phyloP scores from a whole-genome alignment of 2,329 filamentous ascomycete species.

The Diplodia seriata region DNA sequence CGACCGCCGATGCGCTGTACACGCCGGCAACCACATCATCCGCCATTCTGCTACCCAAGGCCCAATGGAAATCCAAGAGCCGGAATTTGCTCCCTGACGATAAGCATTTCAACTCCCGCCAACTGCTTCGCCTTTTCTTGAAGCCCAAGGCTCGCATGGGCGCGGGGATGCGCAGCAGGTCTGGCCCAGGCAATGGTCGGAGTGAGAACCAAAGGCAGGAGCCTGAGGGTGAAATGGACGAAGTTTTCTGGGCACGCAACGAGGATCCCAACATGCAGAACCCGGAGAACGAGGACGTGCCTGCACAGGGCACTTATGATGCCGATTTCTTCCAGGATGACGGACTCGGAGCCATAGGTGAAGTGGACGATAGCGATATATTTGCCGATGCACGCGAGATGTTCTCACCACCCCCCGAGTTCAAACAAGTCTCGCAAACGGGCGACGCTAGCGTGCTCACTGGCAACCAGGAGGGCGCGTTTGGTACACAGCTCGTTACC shows the following conservation, averaged over 20 bases:
- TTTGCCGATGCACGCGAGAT: conserved; percentile 84
- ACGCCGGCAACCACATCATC: conserved; percentile 81
- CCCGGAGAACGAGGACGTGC: conserved; percentile 55
- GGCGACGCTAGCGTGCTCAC: conserved; percentile 31
- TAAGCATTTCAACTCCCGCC: conserved; percentile 96
- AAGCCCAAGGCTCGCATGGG: conserved; percentile 91
- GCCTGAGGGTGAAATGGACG: conserved; percentile 82
- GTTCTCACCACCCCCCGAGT: conserved; percentile 53
- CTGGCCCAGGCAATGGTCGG: conserved; percentile 36
- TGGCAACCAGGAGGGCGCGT: conserved; percentile 60
- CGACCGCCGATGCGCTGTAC: conserved; percentile 77
- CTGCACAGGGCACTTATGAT: conserved; percentile 55
- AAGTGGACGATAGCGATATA: conserved; percentile 71
- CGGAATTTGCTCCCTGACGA: conserved; percentile 94
- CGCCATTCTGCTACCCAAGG: conserved; percentile 84
- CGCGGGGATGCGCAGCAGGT: conserved; percentile 57
- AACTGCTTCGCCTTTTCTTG: conserved; percentile 86
- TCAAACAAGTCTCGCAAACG: conserved; percentile 28
- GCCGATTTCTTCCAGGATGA: conserved; percentile 98
- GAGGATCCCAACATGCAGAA: conserved; percentile 17
- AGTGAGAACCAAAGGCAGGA: conserved; percentile 51
- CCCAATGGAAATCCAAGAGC: conserved; percentile 93
- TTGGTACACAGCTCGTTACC: conserved; percentile 68
- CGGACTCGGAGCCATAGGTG: conserved; percentile 71
- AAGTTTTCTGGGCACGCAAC: conserved; percentile 84